Evolutionary conservation across 192 early-diverging fungal species (phyloP).

Genomic region (Hyaloraphidium curvatum): DNA sequence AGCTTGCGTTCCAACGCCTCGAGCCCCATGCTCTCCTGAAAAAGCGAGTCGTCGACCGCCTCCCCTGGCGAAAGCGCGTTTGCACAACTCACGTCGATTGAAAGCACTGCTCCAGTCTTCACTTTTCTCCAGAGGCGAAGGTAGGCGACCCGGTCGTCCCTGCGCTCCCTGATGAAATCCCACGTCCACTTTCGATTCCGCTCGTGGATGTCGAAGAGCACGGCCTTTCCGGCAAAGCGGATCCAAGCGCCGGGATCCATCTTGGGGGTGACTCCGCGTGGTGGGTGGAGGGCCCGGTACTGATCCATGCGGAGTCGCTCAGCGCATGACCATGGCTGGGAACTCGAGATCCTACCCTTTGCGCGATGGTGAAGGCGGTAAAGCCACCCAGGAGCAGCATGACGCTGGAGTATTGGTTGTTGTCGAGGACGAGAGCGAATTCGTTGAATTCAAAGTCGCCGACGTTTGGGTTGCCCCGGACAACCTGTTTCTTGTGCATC

Average conservation of each 20-base stretch:
- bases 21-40: slow-evolving; percentile 32
- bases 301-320: slow-evolving; percentile 8
- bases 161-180: slow-evolving; percentile 56
- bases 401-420: slow-evolving; percentile 70
- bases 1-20: slow-evolving; percentile 52
- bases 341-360: slow-evolving; percentile 30
- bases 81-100: no score
- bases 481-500: slow-evolving; percentile 8
- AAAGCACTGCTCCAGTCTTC: no score
- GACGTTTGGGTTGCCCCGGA: slow-evolving; percentile 4
- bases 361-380: slow-evolving; percentile 54
- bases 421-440: slow-evolving; percentile 47
- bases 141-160: slow-evolving; percentile 60
- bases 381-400: slow-evolving; percentile 65
- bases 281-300: slow-evolving; percentile 73
- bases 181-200: slow-evolving; percentile 66
- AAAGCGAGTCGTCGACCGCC: no score
- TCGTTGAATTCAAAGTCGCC: slow-evolving; percentile 6
- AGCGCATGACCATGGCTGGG: neutral
- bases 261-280: slow-evolving; percentile 56
- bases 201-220: slow-evolving; percentile 77
- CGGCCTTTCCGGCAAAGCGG: slow-evolving; percentile 45
- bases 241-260: slow-evolving; percentile 75
- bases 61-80: no score
- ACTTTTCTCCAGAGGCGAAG: slow-evolving; percentile 34